These are phyloP conservation scores for Raphidocelis subcapitata DNA, from an alignment of 139 green algal species.

Conservation along the genomic window DNA sequence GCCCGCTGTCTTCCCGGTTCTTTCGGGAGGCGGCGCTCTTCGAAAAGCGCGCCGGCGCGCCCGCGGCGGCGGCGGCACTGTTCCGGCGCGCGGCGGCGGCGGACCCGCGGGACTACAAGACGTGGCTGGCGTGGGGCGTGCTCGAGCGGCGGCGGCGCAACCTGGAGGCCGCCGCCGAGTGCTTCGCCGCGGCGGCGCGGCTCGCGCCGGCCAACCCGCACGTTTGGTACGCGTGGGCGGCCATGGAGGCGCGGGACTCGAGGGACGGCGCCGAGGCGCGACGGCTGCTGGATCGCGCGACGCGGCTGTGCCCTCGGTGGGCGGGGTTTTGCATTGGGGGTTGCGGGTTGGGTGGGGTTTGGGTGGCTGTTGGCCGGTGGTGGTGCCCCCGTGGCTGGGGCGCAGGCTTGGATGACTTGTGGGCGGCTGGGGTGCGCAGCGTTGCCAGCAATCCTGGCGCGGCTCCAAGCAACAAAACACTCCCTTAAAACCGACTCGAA, in stretches of 20 bases:
- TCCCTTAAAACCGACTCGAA: background rate
- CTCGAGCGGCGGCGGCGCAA: conserved; percentile 57
- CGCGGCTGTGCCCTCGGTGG: conserved; percentile 47
- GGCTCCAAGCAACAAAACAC: background rate
- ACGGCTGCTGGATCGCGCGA: conserved; percentile 45
- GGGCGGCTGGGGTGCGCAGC: background rate
- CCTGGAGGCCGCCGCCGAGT: conserved; percentile 37
- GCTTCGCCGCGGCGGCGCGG: conserved; percentile 50
- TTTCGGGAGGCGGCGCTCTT: no score
- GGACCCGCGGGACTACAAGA: no score
- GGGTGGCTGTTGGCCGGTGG: background rate
- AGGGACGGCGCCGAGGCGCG: conserved; percentile 27
- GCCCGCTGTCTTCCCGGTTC: no score
- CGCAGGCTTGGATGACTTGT: background rate
- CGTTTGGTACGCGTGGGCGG: conserved; percentile 53
- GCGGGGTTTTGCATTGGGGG: background rate
- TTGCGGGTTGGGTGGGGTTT: background rate
- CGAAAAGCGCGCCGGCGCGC: no score
- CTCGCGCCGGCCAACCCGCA: conserved; percentile 60
- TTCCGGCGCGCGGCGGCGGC: no score
- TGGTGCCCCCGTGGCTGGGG: background rate
- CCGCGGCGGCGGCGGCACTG: no score
- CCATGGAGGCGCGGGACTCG: conserved; percentile 12
- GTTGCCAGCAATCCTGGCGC: background rate
- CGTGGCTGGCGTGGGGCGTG: no score